These are phyloP conservation scores for Pyronema domesticum DNA, from an alignment of 495 filamentous ascomycete species.

Conservation along the genomic window DNA sequence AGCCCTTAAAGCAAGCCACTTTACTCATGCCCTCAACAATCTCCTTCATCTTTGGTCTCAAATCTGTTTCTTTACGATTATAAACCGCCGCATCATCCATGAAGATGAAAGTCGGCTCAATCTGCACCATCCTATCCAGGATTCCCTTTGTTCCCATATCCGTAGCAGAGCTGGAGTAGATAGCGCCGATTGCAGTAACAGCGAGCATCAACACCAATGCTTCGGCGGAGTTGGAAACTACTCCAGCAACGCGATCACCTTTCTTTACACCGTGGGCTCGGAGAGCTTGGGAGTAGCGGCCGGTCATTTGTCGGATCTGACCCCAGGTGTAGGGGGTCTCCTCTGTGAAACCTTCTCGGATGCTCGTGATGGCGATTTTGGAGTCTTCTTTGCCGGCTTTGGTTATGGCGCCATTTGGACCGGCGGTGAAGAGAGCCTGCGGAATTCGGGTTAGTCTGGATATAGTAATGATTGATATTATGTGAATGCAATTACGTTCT, in stretches of 20 bases:
- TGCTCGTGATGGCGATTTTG: slow-evolving; percentile 50
- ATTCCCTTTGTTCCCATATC: slow-evolving; percentile 68
- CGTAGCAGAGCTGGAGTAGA: slow-evolving; percentile 55
- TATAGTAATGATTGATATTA: no score
- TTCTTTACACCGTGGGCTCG: slow-evolving; percentile 41
- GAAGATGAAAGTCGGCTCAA: slow-evolving; percentile 55
- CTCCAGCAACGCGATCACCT: slow-evolving; percentile 55
- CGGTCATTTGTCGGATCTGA: slow-evolving; percentile 39
- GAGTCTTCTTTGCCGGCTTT: slow-evolving; percentile 46
- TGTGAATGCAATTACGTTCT: slow-evolving; percentile 38
- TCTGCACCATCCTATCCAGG: slow-evolving; percentile 52
- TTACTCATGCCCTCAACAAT: slow-evolving; percentile 42
- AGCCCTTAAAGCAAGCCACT: slow-evolving; percentile 41
- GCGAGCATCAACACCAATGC: slow-evolving; percentile 50
- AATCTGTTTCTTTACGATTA: slow-evolving; percentile 55
- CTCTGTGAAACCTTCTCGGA: slow-evolving; percentile 48
- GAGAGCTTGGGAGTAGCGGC: slow-evolving; percentile 42
- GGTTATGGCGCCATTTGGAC: slow-evolving; percentile 19
- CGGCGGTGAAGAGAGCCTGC: slow-evolving; percentile 10
- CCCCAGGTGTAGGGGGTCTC: slow-evolving; percentile 43
- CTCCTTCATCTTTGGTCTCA: slow-evolving; percentile 52
- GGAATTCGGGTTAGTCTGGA: background rate
- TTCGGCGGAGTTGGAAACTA: slow-evolving; percentile 55
- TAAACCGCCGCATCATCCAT: slow-evolving; percentile 64
- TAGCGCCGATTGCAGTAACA: slow-evolving; percentile 43